Percentiles rank a stretch among this genome's conserved stretches.
Conservation (phyloP, 2,329 filamentous ascomycete genomes). For the Ophiostoma piceae region DNA sequence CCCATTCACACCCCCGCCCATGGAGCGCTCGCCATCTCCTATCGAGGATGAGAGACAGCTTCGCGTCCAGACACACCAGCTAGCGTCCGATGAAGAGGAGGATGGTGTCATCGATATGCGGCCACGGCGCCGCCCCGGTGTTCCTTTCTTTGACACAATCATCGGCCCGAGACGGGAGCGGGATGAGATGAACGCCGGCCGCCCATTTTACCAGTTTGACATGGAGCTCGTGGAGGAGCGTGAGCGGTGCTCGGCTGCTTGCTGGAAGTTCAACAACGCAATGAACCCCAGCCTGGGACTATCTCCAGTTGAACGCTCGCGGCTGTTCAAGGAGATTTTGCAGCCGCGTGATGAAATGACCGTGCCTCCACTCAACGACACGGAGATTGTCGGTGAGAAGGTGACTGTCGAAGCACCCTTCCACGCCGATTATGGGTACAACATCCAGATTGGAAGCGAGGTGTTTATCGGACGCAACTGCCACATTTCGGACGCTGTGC, state of each 20-base stretch:
- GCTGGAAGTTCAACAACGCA: conserved; percentile 82
- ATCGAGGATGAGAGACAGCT: neutral
- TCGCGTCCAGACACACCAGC: neutral
- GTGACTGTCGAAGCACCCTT: conserved; percentile 84
- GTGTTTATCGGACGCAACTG: conserved; percentile 80
- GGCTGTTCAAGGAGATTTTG: conserved; percentile 67
- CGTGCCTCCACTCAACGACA: conserved; percentile 50
- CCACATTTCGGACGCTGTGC: conserved; percentile 78
- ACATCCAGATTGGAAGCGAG: conserved; percentile 80
- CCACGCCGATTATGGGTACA: conserved; percentile 91
- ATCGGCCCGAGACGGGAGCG: conserved; percentile 56
- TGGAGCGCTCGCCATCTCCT: neutral
- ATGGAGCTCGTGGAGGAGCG: conserved; percentile 74
- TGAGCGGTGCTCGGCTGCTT: conserved; percentile 73
- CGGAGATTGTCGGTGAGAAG: conserved; percentile 64
- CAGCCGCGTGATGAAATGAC: conserved; percentile 55
- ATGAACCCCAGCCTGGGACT: conserved; percentile 69
- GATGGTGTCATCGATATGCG: conserved; percentile 8
- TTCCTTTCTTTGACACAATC: conserved; percentile 46
- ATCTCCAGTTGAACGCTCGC: conserved; percentile 60
- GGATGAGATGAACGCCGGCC: conserved; percentile 80
- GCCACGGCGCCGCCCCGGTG: conserved; percentile 46
- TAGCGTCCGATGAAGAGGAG: neutral
- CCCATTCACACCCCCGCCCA: neutral
- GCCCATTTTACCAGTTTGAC: conserved; percentile 74